Evolutionary conservation across 2,329 filamentous ascomycete genomes (phyloP).

Genomic region (Aspergillus fischeri): DNA sequence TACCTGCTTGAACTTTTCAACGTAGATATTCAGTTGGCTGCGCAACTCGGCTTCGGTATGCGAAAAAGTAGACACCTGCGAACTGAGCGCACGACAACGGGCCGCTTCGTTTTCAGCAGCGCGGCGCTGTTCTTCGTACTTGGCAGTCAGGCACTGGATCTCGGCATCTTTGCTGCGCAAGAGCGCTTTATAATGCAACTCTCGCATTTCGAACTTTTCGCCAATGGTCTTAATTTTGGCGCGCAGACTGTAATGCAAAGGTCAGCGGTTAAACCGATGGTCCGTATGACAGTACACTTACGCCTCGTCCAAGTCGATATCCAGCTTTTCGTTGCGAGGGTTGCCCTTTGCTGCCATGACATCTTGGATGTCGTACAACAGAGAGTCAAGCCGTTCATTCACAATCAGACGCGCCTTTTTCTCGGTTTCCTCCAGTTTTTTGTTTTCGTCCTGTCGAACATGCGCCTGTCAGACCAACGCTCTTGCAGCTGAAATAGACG

Average conservation of each 20-base stretch:
- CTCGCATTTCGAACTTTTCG: conserved; percentile 93
- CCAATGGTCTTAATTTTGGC: conserved; percentile 89
- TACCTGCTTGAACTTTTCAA: conserved; percentile 99
- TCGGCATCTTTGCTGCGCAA: conserved; percentile 94
- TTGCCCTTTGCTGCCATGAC: conserved; percentile 84
- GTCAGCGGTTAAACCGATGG: conserved; percentile 11
- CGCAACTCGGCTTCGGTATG: conserved; percentile 92
- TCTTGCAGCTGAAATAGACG: not conserved
- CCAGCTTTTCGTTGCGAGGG: conserved; percentile 72
- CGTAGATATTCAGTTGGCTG: conserved; percentile 95
- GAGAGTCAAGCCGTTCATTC: conserved; percentile 75
- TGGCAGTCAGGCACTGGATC: conserved; percentile 84
- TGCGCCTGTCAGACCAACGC: conserved; percentile 9
- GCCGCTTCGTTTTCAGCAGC: conserved; percentile 74
- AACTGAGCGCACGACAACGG: conserved; percentile 78
- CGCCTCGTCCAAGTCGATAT: conserved; percentile 87
- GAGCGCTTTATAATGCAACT: conserved; percentile 87
- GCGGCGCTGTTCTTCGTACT: conserved; percentile 86
- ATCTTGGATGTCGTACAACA: conserved; percentile 81
- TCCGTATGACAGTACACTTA: conserved; percentile 44
- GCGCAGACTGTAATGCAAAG: conserved; percentile 41
- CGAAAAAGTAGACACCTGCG: conserved; percentile 90
- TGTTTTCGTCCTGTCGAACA: conserved; percentile 73
- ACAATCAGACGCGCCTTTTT: conserved; percentile 77
- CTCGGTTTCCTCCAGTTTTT: conserved; percentile 80